Percentiles rank a stretch among this genome's conserved stretches.
phyloP scores from a whole-genome alignment of 352 stramenopile genomes.

The Phytophthora tentaculata region DNA sequence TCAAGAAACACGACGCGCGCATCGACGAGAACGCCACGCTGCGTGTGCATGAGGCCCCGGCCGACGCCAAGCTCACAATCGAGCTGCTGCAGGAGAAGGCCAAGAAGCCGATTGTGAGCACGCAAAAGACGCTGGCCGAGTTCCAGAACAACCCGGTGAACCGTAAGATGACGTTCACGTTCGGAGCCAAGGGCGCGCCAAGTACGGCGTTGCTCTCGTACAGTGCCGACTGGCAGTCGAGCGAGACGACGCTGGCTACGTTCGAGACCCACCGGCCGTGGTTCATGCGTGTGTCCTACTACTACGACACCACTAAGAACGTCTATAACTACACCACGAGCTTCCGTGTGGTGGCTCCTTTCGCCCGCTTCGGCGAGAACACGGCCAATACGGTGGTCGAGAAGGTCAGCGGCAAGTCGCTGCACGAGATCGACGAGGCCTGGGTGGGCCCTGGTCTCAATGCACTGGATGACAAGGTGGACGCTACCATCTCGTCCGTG shows the following conservation, averaged over 20 bases:
- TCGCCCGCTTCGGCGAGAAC: constrained; percentile 70
- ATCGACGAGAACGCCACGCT: constrained; percentile 50
- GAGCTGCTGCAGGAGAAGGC: no score
- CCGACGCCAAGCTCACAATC: constrained; percentile 38
- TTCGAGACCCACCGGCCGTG: constrained; percentile 55
- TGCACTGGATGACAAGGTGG: constrained; percentile 72
- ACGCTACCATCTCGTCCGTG: constrained; percentile 58
- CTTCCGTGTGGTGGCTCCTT: constrained; percentile 63
- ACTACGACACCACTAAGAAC: constrained; percentile 82
- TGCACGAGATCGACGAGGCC: constrained; percentile 63
- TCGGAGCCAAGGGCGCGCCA: constrained; percentile 35
- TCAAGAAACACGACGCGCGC: constrained; percentile 27
- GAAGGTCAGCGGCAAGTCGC: constrained; percentile 63
- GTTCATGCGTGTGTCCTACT: constrained; percentile 79
- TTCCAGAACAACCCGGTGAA: constrained; percentile 34
- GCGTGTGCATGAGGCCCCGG: constrained; percentile 34
- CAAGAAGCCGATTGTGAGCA: constrained; percentile 45
- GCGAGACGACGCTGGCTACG: constrained; percentile 22
- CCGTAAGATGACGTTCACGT: constrained; percentile 51
- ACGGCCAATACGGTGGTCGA: constrained; percentile 69
- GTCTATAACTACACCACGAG: constrained; percentile 87
- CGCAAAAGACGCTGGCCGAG: constrained; percentile 38
- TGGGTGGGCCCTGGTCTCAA: constrained; percentile 58
- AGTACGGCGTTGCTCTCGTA: constrained; percentile 40
- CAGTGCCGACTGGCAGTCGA: constrained; percentile 37